These are phyloP conservation scores for Coemansia sp. DNA, from an alignment of 192 early-diverging fungal genomes.

Conservation along the genomic window DNA sequence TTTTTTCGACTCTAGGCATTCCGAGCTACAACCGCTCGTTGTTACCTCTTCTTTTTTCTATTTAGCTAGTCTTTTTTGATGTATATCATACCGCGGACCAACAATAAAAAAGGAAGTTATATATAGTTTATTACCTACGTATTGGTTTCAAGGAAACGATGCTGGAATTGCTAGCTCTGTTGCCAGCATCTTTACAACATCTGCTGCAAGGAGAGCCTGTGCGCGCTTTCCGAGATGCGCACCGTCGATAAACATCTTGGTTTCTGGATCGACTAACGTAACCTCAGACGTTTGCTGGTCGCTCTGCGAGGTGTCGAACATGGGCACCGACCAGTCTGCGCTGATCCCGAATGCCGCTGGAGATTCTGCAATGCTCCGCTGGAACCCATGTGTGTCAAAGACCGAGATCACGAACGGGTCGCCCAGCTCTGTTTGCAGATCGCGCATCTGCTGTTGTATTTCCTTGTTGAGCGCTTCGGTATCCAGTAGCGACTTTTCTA, in stretches of 20 bases:
- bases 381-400: constrained; percentile 43
- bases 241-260: constrained; percentile 36
- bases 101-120: too few species aligned
- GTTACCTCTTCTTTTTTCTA: not conserved
- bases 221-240: constrained; percentile 42
- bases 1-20: not conserved
- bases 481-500: constrained; percentile 9
- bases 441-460: constrained; percentile 11
- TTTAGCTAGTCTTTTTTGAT: not conserved
- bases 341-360: constrained; percentile 26
- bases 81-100: too few species aligned
- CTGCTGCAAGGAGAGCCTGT: constrained; percentile 33
- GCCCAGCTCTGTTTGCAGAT: constrained; percentile 28
- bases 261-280: constrained; percentile 9
- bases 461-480: constrained; percentile 29
- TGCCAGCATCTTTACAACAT: constrained; percentile 15
- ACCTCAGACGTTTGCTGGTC: not conserved
- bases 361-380: constrained; percentile 18
- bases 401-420: constrained; percentile 10
- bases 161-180: not conserved
- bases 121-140: not conserved
- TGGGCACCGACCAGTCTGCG: constrained; percentile 15
- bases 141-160: too few species aligned
- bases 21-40: too few species aligned
- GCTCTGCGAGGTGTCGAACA: constrained; percentile 2